Conservation (phyloP, 148 eudicot species). For the Pharnaceum exiguum region DNA sequence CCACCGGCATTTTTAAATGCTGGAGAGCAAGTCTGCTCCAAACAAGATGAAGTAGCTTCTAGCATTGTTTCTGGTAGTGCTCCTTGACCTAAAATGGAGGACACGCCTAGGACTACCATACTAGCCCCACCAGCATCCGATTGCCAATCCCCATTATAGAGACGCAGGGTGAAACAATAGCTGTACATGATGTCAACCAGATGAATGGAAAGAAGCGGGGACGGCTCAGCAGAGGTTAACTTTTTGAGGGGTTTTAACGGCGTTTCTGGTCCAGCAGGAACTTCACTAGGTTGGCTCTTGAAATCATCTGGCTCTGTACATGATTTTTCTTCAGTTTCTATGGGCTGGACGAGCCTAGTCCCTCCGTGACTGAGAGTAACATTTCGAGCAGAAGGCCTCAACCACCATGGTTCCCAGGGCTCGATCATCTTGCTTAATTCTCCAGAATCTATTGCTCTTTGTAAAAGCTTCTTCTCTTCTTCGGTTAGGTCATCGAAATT, state of each 20-base stretch:
- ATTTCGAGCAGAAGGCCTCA: constrained; percentile 61
- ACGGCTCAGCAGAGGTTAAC: constrained; percentile 65
- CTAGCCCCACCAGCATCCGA: constrained; percentile 69
- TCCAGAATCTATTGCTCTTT: constrained; percentile 74
- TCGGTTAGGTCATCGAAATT: constrained; percentile 55
- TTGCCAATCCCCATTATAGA: constrained; percentile 89
- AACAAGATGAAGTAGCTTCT: constrained; percentile 59
- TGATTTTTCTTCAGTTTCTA: constrained; percentile 27
- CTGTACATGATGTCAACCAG: constrained; percentile 72
- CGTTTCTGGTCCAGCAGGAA: constrained; percentile 78
- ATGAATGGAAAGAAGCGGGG: constrained; percentile 77
- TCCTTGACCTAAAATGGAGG: constrained; percentile 63
- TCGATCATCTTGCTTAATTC: constrained; percentile 85
- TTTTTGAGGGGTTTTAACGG: constrained; percentile 53
- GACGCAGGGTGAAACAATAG: constrained; percentile 81
- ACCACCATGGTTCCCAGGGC: constrained; percentile 99
- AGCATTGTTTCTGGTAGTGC: constrained; percentile 56
- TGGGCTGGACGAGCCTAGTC: constrained; percentile 64
- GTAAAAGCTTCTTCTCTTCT: constrained; percentile 68
- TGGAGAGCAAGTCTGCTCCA: constrained; percentile 85
- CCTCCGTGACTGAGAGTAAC: constrained; percentile 62
- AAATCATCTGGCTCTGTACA: constrained; percentile 12
- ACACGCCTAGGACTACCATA: constrained; percentile 45
- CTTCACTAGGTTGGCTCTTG: constrained; percentile 27
- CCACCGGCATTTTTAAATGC: constrained; percentile 76